Evolutionary conservation across 257 asterid genomes (phyloP), one percentile per base, ranked within the genome.

Genomic region (Paulownia fortunei): DNA sequence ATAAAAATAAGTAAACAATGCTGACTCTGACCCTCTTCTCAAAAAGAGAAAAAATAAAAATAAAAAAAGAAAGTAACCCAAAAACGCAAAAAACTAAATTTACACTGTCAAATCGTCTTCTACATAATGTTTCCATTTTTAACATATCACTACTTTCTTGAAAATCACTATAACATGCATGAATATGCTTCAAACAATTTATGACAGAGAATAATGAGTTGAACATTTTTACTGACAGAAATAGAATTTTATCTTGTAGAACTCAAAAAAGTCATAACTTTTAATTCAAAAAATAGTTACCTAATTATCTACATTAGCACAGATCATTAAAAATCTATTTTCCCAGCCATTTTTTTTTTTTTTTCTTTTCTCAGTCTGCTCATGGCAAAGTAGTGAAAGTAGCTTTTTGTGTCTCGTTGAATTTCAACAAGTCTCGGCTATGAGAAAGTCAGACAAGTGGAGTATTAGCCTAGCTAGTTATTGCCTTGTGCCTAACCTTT

Each of bases 1-100:
- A 44, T 37, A 46, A 6, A 30, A 2, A 21, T 59, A 46, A 8
- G 19, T 71, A 49, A 23, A 10, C 1, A 23, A 13, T 77, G 19
- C 59, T 64, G 54, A 49, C 51, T 62, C 37, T 49, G 27, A 12
- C 76, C 77, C 82, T 52, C 49, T 79, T 59, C 62, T 82, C 54
- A 11, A 49, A 77, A 64, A 30, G 79, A 63, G 41, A 52, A 30
- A 64, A 18, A 10, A 42, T 39, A 56, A 0, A 55, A 39, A 0
- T 15, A 18, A 36, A 32, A 27, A 52, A 0, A 68, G 18, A 36
- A 3, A 52, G 8, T 9, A 34, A n/a, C 12, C 6, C 4, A 46
- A 46, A 16, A 39, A 18, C 30, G 6, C 16, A 66, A 46, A 13
- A 68, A 46, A 23, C 2, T 15, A 46, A 47, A 3, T 12, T 13